Evolutionary conservation across 2,329 filamentous ascomycete genomes (phyloP), one percentile per base, ranked within the genome.

Genomic region (Sclerotinia subarctica): DNA sequence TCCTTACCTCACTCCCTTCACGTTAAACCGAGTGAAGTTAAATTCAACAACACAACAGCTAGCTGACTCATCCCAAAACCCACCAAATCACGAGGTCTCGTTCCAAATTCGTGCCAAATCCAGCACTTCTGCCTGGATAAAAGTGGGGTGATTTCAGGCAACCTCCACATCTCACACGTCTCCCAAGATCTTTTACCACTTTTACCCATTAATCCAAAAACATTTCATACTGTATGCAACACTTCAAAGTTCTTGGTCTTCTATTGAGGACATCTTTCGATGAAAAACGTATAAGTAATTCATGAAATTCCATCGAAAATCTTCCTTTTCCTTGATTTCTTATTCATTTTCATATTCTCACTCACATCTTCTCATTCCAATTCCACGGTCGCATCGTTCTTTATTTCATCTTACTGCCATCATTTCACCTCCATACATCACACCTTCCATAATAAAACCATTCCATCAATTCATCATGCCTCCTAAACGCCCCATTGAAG

Each of bases 81-180:
- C 2, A 10, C 15, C 35, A 29, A 32, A 51, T 66, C 64, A 66
- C 64, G 44, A 42, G 53, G 7, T 47, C 56, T 60, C 32, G 53
- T 60, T 32, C 44, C 24, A 7, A 59, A 29, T 66, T 19, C 53
- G 64, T 44, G 64, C 13, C n/a, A 35, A 35, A 35, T 17, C 53
- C 29, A 19, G 53, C 38, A 49, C 64, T 49, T 52, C 64, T 66
- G 64, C 64, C 64, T 66, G 64, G 24, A 35, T 51, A 66, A 66
- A 66, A 51, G 54, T 17, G 64, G 53, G 24, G 29, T 15, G 44
- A 38, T 42, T 60, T n/a, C 59, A 54, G 53, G 53, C 59, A 4
- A 21, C 64, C 26, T 35, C 24, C 44, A 46, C 49, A 32, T 17
- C 42, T 13, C n/a, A 19, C 29, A 56, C 19, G 51, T 57, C 8